Evolutionary conservation across 2,329 filamentous ascomycete species (phyloP), one percentile per base, ranked within the genome.

Genomic region (Calonectria hawksworthii): DNA sequence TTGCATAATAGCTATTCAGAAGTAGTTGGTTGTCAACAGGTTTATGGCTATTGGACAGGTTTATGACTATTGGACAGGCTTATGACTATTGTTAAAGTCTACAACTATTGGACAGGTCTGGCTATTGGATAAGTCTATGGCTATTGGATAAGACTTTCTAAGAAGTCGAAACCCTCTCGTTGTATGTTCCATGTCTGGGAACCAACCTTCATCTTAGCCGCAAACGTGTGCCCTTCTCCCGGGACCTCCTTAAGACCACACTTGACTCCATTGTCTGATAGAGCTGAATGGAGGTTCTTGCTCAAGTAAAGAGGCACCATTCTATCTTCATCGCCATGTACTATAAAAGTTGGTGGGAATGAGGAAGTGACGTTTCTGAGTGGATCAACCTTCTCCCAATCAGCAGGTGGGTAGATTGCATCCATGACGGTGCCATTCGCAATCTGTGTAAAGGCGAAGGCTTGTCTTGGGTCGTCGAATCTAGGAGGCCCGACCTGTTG

Each of bases 151-250:
- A 82, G 63, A 13, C 71, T 77, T 75, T 87, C 85, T 54, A 87
- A 72, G 70, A 87, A 87, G 63, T 87, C 85, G 76, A 87, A 87
- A 7, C 86, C 86, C 73, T 68, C 63, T 32, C 83, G 78, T 78
- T 87, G 85, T 44, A 85, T 72, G 52, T 83, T 75, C 82, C 82
- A 84, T 0, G 83, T 83, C 44, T 67, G 68, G 1, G 82, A 83
- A 1, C 85, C 86, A 69, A 86, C 84, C 73, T 83, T 73, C 86
- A 88, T 88, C 73, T 80, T 84, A 3, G 82, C 83, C 0, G 84
- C 85, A 80, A 87, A 88, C 2, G 85, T 87, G 75, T 87, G 86
- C n/a, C 82, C 85, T 72, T 87, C 86, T 6, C 80, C 85, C 0
- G 83, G 84, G 10, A 87, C 82, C 72, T 85, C 84, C 13, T 80